Conservation (phyloP, 306 rosid genomes). For the Quercus parvula region DNA sequence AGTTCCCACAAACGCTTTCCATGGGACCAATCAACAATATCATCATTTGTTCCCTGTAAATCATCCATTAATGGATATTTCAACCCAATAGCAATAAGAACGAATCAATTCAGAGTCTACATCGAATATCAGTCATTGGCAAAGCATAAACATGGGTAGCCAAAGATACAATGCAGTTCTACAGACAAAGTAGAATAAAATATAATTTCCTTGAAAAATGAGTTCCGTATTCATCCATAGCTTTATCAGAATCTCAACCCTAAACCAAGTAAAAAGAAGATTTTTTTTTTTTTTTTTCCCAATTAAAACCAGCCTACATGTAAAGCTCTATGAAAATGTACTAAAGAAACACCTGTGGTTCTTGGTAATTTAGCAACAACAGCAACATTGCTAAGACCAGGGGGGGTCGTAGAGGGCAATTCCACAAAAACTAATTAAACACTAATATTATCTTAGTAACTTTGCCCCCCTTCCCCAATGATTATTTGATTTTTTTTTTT, state of each 20-base stretch:
- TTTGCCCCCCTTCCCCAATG: too few relatives aligned
- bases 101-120: background rate
- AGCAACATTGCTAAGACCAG: background rate
- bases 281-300: background rate
- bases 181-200: background rate
- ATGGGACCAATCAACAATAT: conserved; percentile 89
- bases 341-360: background rate
- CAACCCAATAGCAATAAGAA: conserved; percentile 19
- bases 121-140: background rate
- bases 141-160: background rate
- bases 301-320: background rate
- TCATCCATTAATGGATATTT: conserved; percentile 18
- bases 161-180: background rate
- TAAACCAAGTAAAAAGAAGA: background rate
- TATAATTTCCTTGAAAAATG: background rate
- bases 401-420: too few relatives aligned
- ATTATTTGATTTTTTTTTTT: too few relatives aligned
- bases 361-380: background rate
- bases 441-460: too few relatives aligned
- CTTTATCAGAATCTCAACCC: background rate
- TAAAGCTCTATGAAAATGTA: background rate
- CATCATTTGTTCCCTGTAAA: conserved; percentile 93
- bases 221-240: background rate
- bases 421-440: too few relatives aligned
- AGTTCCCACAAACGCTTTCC: conserved; percentile 98